Percentiles rank a stretch among this genome's conserved stretches.
These are phyloP conservation scores for Solanum aculeatissimum DNA, from an alignment of 305 asterid genomes.

Conservation along the genomic window DNA sequence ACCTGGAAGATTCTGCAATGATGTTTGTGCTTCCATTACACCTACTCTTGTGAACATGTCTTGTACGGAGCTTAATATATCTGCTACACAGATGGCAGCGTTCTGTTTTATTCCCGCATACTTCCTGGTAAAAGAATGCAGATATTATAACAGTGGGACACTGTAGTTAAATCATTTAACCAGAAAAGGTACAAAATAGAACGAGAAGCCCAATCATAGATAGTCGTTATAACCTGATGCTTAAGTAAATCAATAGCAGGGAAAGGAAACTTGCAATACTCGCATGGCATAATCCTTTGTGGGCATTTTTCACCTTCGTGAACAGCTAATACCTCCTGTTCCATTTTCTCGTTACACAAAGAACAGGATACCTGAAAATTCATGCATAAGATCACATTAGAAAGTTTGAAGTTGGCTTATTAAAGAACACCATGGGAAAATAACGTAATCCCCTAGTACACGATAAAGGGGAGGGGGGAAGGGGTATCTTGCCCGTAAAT, in stretches of 20 bases:
- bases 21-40: slow-evolving; percentile 38
- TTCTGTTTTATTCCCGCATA: slow-evolving; percentile 91
- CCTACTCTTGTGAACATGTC: slow-evolving; percentile 47
- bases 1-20: slow-evolving; percentile 78
- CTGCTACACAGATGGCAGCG: slow-evolving; percentile 58
- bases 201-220: slow-evolving; percentile 2
- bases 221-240: slow-evolving; percentile 51
- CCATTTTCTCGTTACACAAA: slow-evolving; percentile 82
- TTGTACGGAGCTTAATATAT: slow-evolving; percentile 80
- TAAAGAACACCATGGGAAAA: background rate
- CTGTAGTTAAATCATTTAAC: background rate
- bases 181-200: background rate
- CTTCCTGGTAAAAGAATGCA: slow-evolving; percentile 41
- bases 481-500: background rate
- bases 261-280: slow-evolving; percentile 86
- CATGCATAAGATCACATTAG: background rate
- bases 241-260: slow-evolving; percentile 84
- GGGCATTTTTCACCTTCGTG: slow-evolving; percentile 91
- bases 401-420: background rate
- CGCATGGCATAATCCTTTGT: slow-evolving; percentile 81
- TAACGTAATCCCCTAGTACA: background rate
- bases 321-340: slow-evolving; percentile 57
- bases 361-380: slow-evolving; percentile 81
- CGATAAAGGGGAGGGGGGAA: background rate
- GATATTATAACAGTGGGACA: background rate